phyloP scores from a whole-genome alignment of 2,329 filamentous ascomycete genomes.

The Trematosphaeria pertusa region DNA sequence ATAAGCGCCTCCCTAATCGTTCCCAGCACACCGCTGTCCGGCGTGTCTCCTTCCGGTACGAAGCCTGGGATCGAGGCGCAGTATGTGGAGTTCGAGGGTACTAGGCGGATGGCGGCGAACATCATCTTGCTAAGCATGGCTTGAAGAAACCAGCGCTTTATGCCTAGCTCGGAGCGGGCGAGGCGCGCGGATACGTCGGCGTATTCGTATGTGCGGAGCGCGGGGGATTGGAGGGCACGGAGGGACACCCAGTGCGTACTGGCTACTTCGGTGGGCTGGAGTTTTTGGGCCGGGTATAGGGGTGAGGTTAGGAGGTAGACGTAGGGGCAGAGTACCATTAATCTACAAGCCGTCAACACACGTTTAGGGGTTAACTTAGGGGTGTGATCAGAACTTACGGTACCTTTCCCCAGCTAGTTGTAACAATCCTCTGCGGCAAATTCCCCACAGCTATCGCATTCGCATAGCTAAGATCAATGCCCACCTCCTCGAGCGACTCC shows the following conservation, averaged over 20 bases:
- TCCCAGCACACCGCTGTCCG: conserved; percentile 14
- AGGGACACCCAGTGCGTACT: conserved; percentile 74
- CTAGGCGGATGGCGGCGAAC: conserved; percentile 69
- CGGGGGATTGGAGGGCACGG: conserved; percentile 65
- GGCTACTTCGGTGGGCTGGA: conserved; percentile 74
- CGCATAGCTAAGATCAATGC: conserved; percentile 62
- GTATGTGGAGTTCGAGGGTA: conserved; percentile 67
- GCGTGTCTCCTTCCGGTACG: conserved; percentile 38
- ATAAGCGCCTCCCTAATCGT: conserved; percentile 25
- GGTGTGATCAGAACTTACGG: conserved; percentile 57
- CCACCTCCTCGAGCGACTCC: conserved; percentile 72
- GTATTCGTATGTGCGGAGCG: conserved; percentile 66
- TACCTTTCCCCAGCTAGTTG: conserved; percentile 70
- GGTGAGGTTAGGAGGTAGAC: conserved; percentile 68
- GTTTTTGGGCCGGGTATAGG: conserved; percentile 61
- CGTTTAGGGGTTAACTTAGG: conserved; percentile 3
- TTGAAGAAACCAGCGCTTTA: conserved; percentile 62
- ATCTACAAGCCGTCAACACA: conserved; percentile 44
- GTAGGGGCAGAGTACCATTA: conserved; percentile 75
- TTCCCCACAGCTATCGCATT: conserved; percentile 62
- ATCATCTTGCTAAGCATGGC: conserved; percentile 70
- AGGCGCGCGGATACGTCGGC: conserved; percentile 70
- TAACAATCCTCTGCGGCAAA: conserved; percentile 70
- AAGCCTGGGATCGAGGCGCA: conserved; percentile 62
- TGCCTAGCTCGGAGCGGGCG: conserved; percentile 61